Conservation (phyloP, 2,329 filamentous ascomycete genomes). For the Nigrospora oryzae region DNA sequence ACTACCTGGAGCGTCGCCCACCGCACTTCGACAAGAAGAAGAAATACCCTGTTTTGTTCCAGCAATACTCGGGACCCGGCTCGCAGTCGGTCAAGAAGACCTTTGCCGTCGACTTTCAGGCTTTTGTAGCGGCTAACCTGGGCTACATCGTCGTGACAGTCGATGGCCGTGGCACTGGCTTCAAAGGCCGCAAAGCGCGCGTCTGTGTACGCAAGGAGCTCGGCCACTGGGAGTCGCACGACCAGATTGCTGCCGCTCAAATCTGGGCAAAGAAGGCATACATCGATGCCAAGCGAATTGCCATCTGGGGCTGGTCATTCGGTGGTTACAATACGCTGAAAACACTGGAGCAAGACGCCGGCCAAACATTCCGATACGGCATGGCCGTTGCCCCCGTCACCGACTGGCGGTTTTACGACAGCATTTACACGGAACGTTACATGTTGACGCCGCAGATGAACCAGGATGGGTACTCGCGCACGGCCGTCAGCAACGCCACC, state of each 20-base stretch:
- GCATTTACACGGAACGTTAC: slow-evolving; percentile 90
- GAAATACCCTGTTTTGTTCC: slow-evolving; percentile 90
- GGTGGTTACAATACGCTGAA: slow-evolving; percentile 94
- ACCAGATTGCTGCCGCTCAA: slow-evolving; percentile 87
- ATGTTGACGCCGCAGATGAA: slow-evolving; percentile 94
- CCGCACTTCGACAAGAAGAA: slow-evolving; percentile 78
- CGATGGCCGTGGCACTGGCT: slow-evolving; percentile 88
- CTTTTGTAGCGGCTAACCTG: slow-evolving; percentile 75
- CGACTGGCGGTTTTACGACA: slow-evolving; percentile 94
- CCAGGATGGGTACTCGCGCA: slow-evolving; percentile 63
- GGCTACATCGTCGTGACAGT: slow-evolving; percentile 94
- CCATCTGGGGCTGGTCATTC: slow-evolving; percentile 98
- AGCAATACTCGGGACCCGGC: slow-evolving; percentile 89
- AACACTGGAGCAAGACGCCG: slow-evolving; percentile 84
- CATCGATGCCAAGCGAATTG: slow-evolving; percentile 72
- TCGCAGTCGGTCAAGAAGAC: slow-evolving; percentile 78
- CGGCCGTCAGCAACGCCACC: slow-evolving; percentile 64
- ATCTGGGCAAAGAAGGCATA: slow-evolving; percentile 76
- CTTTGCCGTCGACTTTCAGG: slow-evolving; percentile 82
- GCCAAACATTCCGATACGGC: slow-evolving; percentile 86
- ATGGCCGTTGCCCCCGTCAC: slow-evolving; percentile 99
- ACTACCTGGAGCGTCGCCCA: slow-evolving; percentile 76
- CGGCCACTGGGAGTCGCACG: slow-evolving; percentile 74
- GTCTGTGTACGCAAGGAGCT: slow-evolving; percentile 77
- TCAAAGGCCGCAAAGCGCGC: slow-evolving; percentile 74